These are phyloP conservation scores for Silene coronaria DNA, from an alignment of 179 eudicot species.

Conservation along the genomic window DNA sequence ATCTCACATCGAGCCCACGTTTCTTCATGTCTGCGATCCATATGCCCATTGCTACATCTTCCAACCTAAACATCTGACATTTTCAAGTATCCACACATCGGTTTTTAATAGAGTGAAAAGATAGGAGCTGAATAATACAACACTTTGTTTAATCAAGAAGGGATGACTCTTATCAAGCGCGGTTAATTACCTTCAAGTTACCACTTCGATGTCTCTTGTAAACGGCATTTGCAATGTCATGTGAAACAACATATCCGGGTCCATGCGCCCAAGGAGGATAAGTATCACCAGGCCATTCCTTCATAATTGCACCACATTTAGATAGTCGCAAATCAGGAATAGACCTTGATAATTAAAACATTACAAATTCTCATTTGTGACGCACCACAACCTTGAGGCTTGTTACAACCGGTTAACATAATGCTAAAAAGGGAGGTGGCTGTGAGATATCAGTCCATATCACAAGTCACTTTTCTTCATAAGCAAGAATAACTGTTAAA, in stretches of 20 bases:
- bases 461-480: too few relatives aligned
- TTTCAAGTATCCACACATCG: not conserved
- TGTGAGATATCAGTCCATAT: too few relatives aligned
- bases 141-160: not conserved
- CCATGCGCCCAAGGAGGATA: conserved; percentile 98
- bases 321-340: conserved; percentile 11
- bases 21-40: conserved; percentile 79
- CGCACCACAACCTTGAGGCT: too few relatives aligned
- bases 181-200: conserved; percentile 62
- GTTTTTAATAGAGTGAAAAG: not conserved
- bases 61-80: conserved; percentile 83
- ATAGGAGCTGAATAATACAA: not conserved
- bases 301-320: conserved; percentile 16
- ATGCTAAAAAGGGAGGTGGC: too few relatives aligned
- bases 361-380: too few relatives aligned
- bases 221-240: conserved; percentile 63
- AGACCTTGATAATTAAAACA: too few relatives aligned
- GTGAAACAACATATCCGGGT: conserved; percentile 84
- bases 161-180: not conserved
- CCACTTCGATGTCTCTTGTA: conserved; percentile 51
- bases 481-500: too few relatives aligned
- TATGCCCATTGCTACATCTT: conserved; percentile 97
- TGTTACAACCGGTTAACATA: too few relatives aligned
- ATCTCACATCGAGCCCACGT: conserved; percentile 55
- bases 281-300: conserved; percentile 86